Base-by-base conservation (phyloP, 148 eudicot species). In the Silene latifolia region DNA sequence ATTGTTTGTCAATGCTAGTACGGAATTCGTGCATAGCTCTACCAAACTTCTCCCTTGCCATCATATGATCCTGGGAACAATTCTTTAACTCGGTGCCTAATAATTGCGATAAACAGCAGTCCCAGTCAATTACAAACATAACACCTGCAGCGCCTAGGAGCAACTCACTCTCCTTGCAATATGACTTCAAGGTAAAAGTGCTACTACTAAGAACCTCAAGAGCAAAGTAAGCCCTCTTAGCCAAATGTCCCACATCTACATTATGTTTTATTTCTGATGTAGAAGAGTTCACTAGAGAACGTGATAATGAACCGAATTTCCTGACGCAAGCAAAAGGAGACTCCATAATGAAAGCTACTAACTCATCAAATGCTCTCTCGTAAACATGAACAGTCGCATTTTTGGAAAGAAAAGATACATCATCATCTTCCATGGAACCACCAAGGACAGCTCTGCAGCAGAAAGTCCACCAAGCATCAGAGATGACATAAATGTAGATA, bases 371-470 rank as follows among this genome's bases (percentile, higher is more conserved):
- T 51, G 80, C 72, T 83, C 87, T 92, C 78, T 83, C 71, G 72
- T 83, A 89, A 69, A 90, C 79, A 78, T 87, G 74, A 75, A 78
- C 62, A 62, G 70, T 76, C 44, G 93, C 86, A 71, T 59, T 77
- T 56, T 77, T 77, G 35, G 92, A 87, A 68, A 95, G 71, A 75
- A 92, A 90, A 69, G 84, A 79, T 72, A 71, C 74, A 69, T 67
- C 74, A 78, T 89, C 91, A 53, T 84, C 85, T 66, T 82, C 85
- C 56, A 74, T 42, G 67, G 83, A 74, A 69, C 90, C 91, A 78
- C 97, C 91, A 81, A 92, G 89, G 76, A 92, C 83, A 81, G 92
- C 93, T 76, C 97, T 92, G 90, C 76, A 79, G 59, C 78, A 80
- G 39, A 65, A 79, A 73, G 18, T 56, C 5, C 29, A 46, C 47